Evolutionary conservation across 805 yeast genomes (phyloP).

Genomic region (Kluyveromyces siamensis): DNA sequence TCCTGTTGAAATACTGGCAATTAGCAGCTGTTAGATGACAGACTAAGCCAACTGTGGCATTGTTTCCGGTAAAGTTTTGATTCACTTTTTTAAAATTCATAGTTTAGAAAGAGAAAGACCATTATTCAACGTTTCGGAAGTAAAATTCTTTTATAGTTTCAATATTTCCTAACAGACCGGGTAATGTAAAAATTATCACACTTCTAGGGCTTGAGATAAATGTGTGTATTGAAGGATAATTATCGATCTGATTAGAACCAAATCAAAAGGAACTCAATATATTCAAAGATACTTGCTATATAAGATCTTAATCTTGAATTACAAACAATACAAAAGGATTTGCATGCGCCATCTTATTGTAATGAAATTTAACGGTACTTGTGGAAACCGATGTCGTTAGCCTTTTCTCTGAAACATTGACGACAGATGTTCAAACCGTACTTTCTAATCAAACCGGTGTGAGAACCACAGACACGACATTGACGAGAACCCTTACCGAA

Average conservation of each 20-base stretch:
- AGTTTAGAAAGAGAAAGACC: too few relatives aligned
- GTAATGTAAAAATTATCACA: background rate
- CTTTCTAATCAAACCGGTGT: constrained; percentile 99
- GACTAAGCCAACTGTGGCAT: constrained; percentile 32
- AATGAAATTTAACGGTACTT: constrained; percentile 75
- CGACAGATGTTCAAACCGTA: constrained; percentile 99
- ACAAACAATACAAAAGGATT: constrained; percentile 2
- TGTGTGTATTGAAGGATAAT: background rate
- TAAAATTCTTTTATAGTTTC: background rate
- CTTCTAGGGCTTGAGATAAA: background rate
- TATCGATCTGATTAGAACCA: background rate
- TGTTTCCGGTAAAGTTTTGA: constrained; percentile 29
- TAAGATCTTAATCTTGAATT: constrained; percentile 1
- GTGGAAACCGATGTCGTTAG: constrained; percentile 97
- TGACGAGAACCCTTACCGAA: constrained; percentile 99
- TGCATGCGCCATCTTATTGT: background rate
- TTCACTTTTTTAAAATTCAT: constrained; percentile 18
- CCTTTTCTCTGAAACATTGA: constrained; percentile 99
- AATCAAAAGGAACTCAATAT: background rate
- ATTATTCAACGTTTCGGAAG: background rate
- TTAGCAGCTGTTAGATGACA: constrained; percentile 29
- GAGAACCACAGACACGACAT: constrained; percentile 98
- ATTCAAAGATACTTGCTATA: background rate
- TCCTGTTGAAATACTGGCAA: constrained; percentile 30
- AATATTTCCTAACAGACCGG: background rate